Evolutionary conservation across 2,329 filamentous ascomycete genomes (phyloP).

Genomic region (Xylaria sp.): DNA sequence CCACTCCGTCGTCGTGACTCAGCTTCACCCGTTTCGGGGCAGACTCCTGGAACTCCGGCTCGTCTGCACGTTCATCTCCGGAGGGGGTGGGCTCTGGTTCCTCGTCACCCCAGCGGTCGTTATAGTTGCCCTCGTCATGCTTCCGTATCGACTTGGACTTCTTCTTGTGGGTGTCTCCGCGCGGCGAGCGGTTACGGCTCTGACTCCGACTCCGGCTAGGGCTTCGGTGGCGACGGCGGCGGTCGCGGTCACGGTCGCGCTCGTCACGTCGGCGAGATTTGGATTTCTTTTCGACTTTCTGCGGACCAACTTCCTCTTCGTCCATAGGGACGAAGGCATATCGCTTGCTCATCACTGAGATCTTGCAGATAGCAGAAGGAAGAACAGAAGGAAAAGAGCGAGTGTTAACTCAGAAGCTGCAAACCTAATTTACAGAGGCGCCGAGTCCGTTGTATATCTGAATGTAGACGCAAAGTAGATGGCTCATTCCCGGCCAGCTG

Average conservation of each 20-base stretch:
- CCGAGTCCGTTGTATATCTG: neutral
- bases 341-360: constrained; percentile 62
- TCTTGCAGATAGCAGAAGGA: neutral
- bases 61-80: constrained; percentile 61
- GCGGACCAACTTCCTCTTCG: constrained; percentile 67
- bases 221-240: constrained; percentile 38
- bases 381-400: neutral
- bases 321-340: constrained; percentile 76
- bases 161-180: constrained; percentile 42
- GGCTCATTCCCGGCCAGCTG: neutral
- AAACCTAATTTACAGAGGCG: neutral
- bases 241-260: constrained; percentile 21
- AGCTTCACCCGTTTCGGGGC: constrained; percentile 76
- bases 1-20: constrained; percentile 61
- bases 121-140: constrained; percentile 65
- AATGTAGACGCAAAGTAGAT: neutral
- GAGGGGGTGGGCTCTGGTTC: constrained; percentile 63
- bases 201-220: constrained; percentile 42
- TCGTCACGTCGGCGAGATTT: constrained; percentile 50
- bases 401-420: neutral
- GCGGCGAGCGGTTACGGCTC: constrained; percentile 49
- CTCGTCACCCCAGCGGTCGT: constrained; percentile 86
- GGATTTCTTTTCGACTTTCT: constrained; percentile 59
- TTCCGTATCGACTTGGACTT: constrained; percentile 57
- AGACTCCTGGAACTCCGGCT: constrained; percentile 73